Percentiles rank a stretch among this genome's conserved stretches.
These are phyloP conservation scores for Clonostachys chloroleuca DNA, from an alignment of 2,329 filamentous ascomycete genomes.

Conservation along the genomic window DNA sequence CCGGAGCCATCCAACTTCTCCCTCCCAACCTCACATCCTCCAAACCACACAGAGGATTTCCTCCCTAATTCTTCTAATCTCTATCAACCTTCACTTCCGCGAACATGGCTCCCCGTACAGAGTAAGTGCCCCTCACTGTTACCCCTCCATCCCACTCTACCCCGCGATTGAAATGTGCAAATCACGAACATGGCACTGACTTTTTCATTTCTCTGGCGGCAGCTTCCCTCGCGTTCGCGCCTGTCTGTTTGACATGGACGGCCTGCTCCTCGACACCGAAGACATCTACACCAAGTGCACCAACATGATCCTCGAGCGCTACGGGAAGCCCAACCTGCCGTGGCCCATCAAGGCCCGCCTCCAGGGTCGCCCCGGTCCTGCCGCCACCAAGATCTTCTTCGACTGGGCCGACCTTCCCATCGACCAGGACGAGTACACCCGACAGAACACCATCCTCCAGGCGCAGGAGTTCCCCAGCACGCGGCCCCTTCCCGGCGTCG, in stretches of 20 bases:
- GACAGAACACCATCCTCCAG: constrained; percentile 60
- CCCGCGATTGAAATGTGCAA: no score
- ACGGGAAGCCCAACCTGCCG: constrained; percentile 70
- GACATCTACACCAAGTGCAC: constrained; percentile 82
- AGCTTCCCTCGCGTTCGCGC: constrained; percentile 73
- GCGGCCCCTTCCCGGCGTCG: constrained; percentile 76
- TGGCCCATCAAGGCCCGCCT: constrained; percentile 93
- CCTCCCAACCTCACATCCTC: no score
- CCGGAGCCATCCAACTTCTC: no score
- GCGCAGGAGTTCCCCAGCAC: constrained; percentile 66
- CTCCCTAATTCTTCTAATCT: no score
- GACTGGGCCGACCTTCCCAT: constrained; percentile 87
- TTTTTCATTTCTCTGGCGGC: no score
- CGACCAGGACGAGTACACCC: constrained; percentile 59
- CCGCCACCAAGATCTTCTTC: constrained; percentile 53
- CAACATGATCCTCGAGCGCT: constrained; percentile 75
- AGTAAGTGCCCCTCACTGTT: no score
- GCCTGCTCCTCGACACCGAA: constrained; percentile 89
- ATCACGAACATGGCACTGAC: no score
- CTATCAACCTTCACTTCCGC: no score
- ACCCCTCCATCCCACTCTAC: no score
- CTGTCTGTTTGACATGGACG: constrained; percentile 98
- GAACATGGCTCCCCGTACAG: no score
- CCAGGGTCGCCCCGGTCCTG: constrained; percentile 51
- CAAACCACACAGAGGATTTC: no score